Conservation (phyloP, 1,284 basidiomycete species). For the Hymenochaete sp. region DNA sequence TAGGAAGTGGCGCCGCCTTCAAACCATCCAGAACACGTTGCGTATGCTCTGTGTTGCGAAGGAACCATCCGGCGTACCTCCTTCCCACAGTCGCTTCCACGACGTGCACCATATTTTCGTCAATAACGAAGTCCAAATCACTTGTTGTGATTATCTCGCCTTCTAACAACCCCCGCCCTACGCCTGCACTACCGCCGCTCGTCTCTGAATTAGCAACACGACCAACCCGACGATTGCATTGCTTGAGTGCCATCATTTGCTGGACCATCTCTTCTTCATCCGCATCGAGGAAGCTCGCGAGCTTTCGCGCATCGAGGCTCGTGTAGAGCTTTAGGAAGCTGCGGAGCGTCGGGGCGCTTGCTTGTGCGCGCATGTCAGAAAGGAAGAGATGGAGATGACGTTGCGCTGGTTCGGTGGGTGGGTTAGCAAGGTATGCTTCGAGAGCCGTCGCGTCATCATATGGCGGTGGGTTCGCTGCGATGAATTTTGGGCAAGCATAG, state of each 20-base stretch:
- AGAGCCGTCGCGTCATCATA: conserved; percentile 79
- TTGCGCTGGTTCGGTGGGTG: conserved; percentile 64
- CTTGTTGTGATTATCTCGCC: conserved; percentile 85
- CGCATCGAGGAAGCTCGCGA: conserved; percentile 82
- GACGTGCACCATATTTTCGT: conserved; percentile 95
- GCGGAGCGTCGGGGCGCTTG: conserved; percentile 76
- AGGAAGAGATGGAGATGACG: conserved; percentile 84
- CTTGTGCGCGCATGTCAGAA: conserved; percentile 66
- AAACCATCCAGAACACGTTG: conserved; percentile 78
- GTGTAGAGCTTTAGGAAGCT: conserved; percentile 96
- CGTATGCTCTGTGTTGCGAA: conserved; percentile 87
- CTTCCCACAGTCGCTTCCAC: conserved; percentile 89
- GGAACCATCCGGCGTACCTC: conserved; percentile 94
- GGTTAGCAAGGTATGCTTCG: conserved; percentile 40
- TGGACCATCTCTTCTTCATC: conserved; percentile 93
- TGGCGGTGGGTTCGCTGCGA: conserved; percentile 86
- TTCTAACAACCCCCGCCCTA: conserved; percentile 53
- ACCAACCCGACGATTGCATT: conserved; percentile 68
- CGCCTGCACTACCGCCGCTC: conserved; percentile 38
- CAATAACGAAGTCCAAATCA: conserved; percentile 93
- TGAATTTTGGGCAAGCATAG: conserved; percentile 94
- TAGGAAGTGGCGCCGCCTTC: conserved; percentile 58
- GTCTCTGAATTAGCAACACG: conserved; percentile 38
- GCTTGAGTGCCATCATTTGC: conserved; percentile 96
- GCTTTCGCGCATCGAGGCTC: conserved; percentile 84